phyloP scores from a whole-genome alignment of 2,329 filamentous ascomycete genomes.

The Verticillium nubilum region DNA sequence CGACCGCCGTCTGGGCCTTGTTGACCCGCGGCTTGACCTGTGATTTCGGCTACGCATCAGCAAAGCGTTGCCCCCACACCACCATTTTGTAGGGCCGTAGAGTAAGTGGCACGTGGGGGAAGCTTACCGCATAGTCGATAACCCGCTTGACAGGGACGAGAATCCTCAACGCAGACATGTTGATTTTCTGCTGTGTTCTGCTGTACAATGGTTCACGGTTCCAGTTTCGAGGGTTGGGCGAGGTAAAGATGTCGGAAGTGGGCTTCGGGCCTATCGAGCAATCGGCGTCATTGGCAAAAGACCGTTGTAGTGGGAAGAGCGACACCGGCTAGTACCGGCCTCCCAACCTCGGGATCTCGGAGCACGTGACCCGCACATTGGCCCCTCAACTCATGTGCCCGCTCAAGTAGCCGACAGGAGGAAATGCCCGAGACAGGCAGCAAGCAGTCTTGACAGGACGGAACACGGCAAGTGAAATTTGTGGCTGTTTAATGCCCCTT shows the following conservation, averaged over 20 bases:
- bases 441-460: too few relatives aligned
- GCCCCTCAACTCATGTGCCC: conserved; percentile 10
- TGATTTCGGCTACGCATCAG: not conserved
- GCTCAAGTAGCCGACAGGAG: not conserved
- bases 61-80: not conserved
- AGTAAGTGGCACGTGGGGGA: not conserved
- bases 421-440: not conserved
- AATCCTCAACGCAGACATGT: conserved; percentile 36
- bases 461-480: too few relatives aligned
- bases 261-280: not conserved
- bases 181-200: conserved; percentile 4
- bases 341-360: conserved; percentile 29
- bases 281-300: conserved; percentile 13
- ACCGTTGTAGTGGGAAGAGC: conserved; percentile 14
- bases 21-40: conserved; percentile 67
- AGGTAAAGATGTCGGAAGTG: conserved; percentile 6
- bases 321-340: conserved; percentile 39
- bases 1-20: conserved; percentile 76
- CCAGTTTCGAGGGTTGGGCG: not conserved
- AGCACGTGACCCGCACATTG: conserved; percentile 23
- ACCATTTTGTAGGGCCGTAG: not conserved
- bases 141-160: conserved; percentile 79
- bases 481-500: too few relatives aligned
- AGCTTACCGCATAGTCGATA: conserved; percentile 76
- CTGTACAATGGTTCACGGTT: conserved; percentile 1